Evolutionary conservation across 2,329 filamentous ascomycete species (phyloP).

Genomic region (Cladosporium oxysporum): DNA sequence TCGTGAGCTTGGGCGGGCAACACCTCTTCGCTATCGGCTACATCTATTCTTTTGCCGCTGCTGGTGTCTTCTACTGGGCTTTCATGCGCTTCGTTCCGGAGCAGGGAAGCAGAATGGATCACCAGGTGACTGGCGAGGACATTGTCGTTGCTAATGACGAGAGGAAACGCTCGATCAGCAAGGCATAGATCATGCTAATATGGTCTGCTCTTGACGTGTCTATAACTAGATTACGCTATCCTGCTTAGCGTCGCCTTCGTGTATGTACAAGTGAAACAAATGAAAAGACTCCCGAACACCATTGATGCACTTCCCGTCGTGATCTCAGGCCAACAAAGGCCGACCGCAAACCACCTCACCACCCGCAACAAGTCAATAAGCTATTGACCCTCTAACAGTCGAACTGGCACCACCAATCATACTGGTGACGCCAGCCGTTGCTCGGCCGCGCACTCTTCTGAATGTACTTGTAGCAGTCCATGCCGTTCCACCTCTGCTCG

Average conservation of each 20-base stretch:
- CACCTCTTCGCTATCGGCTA: conserved; percentile 39
- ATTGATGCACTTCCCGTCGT: background rate
- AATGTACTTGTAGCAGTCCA: background rate
- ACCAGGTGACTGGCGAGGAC: conserved; percentile 66
- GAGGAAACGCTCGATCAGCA: conserved; percentile 26
- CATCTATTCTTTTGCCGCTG: conserved; percentile 40
- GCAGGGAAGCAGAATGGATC: conserved; percentile 84
- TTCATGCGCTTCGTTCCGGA: conserved; percentile 48
- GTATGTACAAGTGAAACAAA: background rate
- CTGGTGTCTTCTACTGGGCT: conserved; percentile 39
- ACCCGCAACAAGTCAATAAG: background rate
- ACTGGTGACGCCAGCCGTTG: conserved; percentile 2
- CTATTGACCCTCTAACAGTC: background rate
- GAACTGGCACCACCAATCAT: conserved; percentile 6
- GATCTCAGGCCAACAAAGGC: background rate
- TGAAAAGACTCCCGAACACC: background rate
- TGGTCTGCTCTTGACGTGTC: too few relatives aligned
- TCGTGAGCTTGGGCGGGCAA: background rate
- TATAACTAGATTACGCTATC: background rate
- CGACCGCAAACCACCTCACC: background rate
- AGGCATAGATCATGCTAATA: background rate
- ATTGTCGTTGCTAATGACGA: conserved; percentile 44
- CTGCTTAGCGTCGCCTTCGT: background rate
- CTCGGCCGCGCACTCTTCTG: background rate
- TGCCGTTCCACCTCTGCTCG: conserved; percentile 6